phyloP scores from a whole-genome alignment of 164 flowering plant species.

The Amborella trichopoda region DNA sequence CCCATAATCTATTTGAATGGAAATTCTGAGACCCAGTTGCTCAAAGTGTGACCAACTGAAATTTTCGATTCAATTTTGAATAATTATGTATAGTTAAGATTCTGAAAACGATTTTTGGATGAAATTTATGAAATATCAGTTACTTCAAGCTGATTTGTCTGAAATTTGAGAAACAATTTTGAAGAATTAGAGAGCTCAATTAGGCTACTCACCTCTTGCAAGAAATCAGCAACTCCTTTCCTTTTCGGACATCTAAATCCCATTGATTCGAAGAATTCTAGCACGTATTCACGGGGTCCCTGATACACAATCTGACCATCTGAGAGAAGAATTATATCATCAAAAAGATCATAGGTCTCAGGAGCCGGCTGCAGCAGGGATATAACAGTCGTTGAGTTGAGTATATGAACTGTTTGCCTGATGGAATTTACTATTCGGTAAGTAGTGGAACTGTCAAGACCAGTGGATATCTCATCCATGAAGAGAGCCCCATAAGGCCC shows the following conservation, averaged over 20 bases:
- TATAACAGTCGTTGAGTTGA: slow-evolving; percentile 53
- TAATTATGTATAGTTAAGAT: not conserved
- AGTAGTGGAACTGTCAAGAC: slow-evolving; percentile 78
- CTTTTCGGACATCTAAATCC: slow-evolving; percentile 67
- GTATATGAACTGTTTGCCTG: slow-evolving; percentile 39
- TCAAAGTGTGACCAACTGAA: too few species aligned
- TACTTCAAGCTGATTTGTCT: too few species aligned
- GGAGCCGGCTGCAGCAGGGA: slow-evolving; percentile 89
- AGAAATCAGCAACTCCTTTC: slow-evolving; percentile 62
- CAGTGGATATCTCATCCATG: slow-evolving; percentile 18
- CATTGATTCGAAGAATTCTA: slow-evolving; percentile 48
- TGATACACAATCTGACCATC: slow-evolving; percentile 70
- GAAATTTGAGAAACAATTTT: not conserved
- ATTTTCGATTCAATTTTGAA: too few species aligned
- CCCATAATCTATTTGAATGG: too few species aligned
- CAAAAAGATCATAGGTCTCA: slow-evolving; percentile 66
- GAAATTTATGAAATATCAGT: not conserved
- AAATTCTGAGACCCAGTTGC: too few species aligned
- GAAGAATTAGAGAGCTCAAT: not conserved
- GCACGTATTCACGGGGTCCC: slow-evolving; percentile 57
- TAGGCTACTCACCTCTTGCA: slow-evolving; percentile 61
- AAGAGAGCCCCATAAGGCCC: slow-evolving; percentile 6
- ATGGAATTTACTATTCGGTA: slow-evolving; percentile 57
- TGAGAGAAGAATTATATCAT: slow-evolving; percentile 17
- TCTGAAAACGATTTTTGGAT: not conserved